phyloP scores from a whole-genome alignment of 1,139 yeast species.

The Candida sanyaensis region DNA sequence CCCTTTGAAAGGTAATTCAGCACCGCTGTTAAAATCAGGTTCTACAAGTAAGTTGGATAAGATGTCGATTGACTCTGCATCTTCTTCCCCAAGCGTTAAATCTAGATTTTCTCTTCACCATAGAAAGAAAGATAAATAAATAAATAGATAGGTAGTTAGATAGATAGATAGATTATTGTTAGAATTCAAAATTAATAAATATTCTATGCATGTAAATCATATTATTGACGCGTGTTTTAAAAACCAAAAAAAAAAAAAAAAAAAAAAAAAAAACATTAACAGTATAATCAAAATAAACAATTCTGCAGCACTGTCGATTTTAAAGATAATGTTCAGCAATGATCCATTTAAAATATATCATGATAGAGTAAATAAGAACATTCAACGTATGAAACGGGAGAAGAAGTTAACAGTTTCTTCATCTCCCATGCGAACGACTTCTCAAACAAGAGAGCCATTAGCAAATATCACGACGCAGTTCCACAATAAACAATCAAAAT shows the following conservation, averaged over 20 bases:
- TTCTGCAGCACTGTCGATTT: background rate
- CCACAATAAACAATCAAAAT: background rate
- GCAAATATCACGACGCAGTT: background rate
- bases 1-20: slow-evolving; percentile 8
- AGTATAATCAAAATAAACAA: slow-evolving; percentile 1
- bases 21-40: slow-evolving; percentile 9
- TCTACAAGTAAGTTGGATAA: slow-evolving; percentile 10
- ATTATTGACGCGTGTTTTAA: background rate
- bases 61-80: slow-evolving; percentile 1
- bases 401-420: slow-evolving; percentile 3
- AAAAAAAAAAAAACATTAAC: background rate
- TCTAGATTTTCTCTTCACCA: slow-evolving; percentile 5
- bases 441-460: slow-evolving; percentile 2
- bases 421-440: background rate
- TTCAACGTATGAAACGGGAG: slow-evolving; percentile 8
- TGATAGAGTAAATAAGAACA: slow-evolving; percentile 7
- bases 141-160: no score
- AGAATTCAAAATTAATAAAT: background rate
- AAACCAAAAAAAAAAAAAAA: background rate
- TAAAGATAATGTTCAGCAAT: slow-evolving; percentile 4
- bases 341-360: slow-evolving; percentile 11
- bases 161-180: background rate
- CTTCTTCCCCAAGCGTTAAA: slow-evolving; percentile 5
- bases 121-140: slow-evolving; percentile 7
- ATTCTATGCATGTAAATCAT: background rate